Evolutionary conservation across 1,284 basidiomycete species (phyloP).

Genomic region (Trametes polyzona): DNA sequence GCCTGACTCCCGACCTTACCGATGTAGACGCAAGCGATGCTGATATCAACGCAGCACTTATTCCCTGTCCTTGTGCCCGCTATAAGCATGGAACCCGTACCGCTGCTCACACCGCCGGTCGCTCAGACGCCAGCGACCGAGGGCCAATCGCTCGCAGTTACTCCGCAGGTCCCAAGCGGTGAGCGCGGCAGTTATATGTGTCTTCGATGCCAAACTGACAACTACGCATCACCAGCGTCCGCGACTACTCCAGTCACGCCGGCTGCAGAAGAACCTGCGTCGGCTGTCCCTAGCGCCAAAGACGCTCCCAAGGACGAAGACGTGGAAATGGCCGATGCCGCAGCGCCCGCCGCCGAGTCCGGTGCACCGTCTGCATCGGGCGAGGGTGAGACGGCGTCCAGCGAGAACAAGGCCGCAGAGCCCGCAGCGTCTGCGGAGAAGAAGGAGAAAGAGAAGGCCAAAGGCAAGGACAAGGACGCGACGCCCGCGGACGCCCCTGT

Average conservation of each 20-base stretch:
- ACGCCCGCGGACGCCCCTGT: conserved; percentile 39
- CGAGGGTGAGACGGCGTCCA: conserved; percentile 1
- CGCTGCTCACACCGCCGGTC: conserved; percentile 29
- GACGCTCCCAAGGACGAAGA: conserved; percentile 26
- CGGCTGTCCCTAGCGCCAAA: conserved; percentile 1
- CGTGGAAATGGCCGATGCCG: conserved; percentile 23
- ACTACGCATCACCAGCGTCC: background rate
- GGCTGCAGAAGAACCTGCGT: conserved; percentile 9
- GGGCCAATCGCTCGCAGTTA: conserved; percentile 22
- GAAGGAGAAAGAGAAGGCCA: background rate
- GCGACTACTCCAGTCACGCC: conserved; percentile 18
- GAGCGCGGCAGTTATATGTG: background rate
- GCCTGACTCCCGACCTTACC: conserved; percentile 7
- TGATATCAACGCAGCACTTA: conserved; percentile 84
- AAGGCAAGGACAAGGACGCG: conserved; percentile 2
- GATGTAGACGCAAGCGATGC: conserved; percentile 80
- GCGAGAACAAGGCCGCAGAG: background rate
- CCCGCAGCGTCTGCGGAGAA: no score
- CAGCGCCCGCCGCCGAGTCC: conserved; percentile 3
- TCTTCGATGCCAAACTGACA: background rate
- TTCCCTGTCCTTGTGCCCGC: conserved; percentile 45
- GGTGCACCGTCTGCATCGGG: conserved; percentile 25
- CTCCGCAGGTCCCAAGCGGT: conserved; percentile 27
- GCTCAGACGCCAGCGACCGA: conserved; percentile 27
- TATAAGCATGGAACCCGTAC: conserved; percentile 25